Conservation (phyloP, 192 early-diverging fungal genomes). For the Podila clonocystis region DNA sequence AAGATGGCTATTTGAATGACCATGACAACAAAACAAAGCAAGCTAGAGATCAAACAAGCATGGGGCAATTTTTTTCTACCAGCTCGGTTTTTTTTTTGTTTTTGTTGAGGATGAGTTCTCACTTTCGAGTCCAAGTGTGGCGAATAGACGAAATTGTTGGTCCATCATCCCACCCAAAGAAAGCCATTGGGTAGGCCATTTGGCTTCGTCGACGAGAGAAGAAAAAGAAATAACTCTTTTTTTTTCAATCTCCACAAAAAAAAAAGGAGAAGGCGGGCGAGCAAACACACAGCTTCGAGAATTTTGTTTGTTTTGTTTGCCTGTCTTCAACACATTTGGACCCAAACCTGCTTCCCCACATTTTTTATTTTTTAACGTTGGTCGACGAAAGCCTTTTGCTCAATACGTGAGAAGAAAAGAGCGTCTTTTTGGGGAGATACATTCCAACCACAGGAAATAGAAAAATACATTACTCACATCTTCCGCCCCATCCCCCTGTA, state of each 20-base stretch:
- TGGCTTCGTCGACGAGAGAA: neutral
- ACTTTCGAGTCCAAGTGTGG: neutral
- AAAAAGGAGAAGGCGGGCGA: conserved; percentile 20
- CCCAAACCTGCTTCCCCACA: neutral
- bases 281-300: conserved; percentile 10
- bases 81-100: conserved; percentile 1
- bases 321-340: too few species aligned
- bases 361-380: neutral
- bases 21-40: too few species aligned
- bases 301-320: conserved; percentile 3
- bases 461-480: too few species aligned
- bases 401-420: too few species aligned
- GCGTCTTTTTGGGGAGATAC: too few species aligned
- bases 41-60: neutral
- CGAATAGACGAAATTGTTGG: too few species aligned
- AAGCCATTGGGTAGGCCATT: too few species aligned
- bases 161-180: too few species aligned
- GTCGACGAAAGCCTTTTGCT: too few species aligned
- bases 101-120: conserved; percentile 1
- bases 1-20: too few species aligned
- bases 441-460: too few species aligned
- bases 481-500: too few species aligned
- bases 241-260: conserved; percentile 48
- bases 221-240: neutral
- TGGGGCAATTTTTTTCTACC: neutral